Percentiles rank a stretch among this genome's conserved stretches.
Conservation (phyloP, 2,329 filamentous ascomycete genomes). For the Botryotinia convoluta region DNA sequence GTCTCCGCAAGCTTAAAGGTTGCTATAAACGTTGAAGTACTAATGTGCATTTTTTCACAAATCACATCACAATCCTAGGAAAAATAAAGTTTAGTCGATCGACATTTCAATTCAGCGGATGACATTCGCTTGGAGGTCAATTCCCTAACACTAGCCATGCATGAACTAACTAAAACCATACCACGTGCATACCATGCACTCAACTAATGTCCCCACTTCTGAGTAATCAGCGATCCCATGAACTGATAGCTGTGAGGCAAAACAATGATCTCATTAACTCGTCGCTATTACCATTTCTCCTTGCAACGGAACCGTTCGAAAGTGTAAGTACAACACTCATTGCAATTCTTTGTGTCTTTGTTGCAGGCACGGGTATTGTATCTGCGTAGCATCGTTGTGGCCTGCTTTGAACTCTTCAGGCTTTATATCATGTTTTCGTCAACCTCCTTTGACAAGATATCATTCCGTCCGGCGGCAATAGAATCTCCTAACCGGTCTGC, state of each 20-base stretch:
- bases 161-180: background rate
- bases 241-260: background rate
- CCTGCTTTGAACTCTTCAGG: background rate
- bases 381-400: background rate
- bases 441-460: background rate
- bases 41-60: background rate
- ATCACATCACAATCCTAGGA: background rate
- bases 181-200: background rate
- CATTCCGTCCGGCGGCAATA: background rate
- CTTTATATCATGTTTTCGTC: background rate
- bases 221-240: background rate
- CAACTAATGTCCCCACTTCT: background rate
- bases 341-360: background rate
- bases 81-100: background rate
- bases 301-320: background rate
- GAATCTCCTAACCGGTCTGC: background rate
- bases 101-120: background rate
- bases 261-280: background rate
- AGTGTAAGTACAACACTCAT: background rate
- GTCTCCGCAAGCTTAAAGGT: background rate
- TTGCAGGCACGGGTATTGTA: background rate
- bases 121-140: background rate
- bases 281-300: background rate
- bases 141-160: background rate
- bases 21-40: background rate